phyloP scores from a whole-genome alignment of 345 rosid genomes.

The Eucalyptus regnans region DNA sequence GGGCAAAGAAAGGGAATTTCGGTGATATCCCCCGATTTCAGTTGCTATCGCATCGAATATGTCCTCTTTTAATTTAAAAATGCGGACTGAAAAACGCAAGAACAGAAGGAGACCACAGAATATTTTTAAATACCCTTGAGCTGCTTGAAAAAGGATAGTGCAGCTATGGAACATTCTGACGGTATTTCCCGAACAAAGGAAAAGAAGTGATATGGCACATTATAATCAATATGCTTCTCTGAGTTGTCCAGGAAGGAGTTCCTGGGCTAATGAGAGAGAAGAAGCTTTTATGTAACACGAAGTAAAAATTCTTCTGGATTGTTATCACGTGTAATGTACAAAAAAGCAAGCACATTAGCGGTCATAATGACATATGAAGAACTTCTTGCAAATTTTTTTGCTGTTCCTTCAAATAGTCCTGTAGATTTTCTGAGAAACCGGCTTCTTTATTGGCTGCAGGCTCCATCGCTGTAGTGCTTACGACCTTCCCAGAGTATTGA shows the following conservation, averaged over 20 bases:
- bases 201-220: neutral
- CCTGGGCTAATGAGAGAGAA: neutral
- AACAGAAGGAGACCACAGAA: neutral
- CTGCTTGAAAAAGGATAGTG: neutral
- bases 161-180: too few species aligned
- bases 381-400: too few species aligned
- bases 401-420: neutral
- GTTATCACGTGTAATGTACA: too few species aligned
- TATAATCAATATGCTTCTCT: neutral
- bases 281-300: too few species aligned
- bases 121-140: neutral
- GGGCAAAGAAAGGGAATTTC: too few species aligned
- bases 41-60: too few species aligned
- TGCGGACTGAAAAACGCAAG: neutral
- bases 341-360: too few species aligned
- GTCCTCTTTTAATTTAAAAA: too few species aligned
- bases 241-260: neutral
- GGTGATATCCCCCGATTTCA: too few species aligned
- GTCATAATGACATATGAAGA: too few species aligned
- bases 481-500: neutral
- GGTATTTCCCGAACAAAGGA: neutral
- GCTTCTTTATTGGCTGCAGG: neutral
- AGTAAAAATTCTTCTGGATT: too few species aligned
- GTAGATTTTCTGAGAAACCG: neutral
- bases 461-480: neutral